Evolutionary conservation across 164 flowering plant genomes (phyloP), one percentile per base, ranked within the genome.

Genomic region (Piper betle): DNA sequence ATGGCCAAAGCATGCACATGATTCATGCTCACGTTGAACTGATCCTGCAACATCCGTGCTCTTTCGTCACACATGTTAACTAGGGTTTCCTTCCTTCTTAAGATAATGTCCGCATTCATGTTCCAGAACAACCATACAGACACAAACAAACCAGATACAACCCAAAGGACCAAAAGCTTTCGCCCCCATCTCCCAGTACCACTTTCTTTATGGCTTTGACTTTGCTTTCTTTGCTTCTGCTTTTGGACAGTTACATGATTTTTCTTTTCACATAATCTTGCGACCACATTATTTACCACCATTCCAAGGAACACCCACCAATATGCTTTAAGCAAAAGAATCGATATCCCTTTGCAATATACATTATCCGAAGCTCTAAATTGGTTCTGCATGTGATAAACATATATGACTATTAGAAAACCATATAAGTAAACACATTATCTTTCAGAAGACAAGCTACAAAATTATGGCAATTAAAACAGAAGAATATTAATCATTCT

Each of bases 11-110:
- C 97, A 60, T 86, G 97, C n/a, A 88, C 68, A 73, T 91, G 97
- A 60, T 88, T 91, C 97, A 91, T 82, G 67, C 97, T 91, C 38
- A 88, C 94, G 76, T 88, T 91, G 58, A 88, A 91, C 81, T 86
- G 93, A 73, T 91, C 97, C 69, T 90, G 95, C 62, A 90, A 66
- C 95, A 90, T 87, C 66, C 95, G 77, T 25, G 97, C 88, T 58
- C 97, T 74, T 78, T 90, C 95, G 63, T 90, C 95, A 68, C 97
- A 90, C 97, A 92, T 89, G 63, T 84, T 86, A 3, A 79, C 79
- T 37, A 93, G 81, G 2, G 80, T 73, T 56, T 90, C 98, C 70
- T 79, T 86, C 81, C 97, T 81, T 80, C 75, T 89, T 65, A 85
- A 89, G 43, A 64, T 38, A 20, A 78, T 83, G 64, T 75, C 81